phyloP scores from a whole-genome alignment of 805 yeast genomes.

The Candida xyloterini region DNA sequence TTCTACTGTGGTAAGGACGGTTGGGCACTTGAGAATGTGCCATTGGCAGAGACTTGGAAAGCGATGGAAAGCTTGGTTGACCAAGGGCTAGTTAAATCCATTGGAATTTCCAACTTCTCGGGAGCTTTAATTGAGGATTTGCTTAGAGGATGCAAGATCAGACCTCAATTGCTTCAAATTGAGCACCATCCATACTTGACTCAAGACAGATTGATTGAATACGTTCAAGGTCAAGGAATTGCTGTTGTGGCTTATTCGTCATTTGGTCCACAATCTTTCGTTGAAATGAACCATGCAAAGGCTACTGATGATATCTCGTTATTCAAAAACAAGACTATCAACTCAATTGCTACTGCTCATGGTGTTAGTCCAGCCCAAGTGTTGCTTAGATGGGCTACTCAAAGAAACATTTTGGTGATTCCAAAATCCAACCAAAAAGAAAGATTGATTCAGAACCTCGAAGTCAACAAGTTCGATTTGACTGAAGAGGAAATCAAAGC shows the following conservation, averaged over 20 bases:
- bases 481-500: slow-evolving; percentile 47
- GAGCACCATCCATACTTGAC: slow-evolving; percentile 92
- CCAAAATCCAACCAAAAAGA: slow-evolving; percentile 75
- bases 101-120: slow-evolving; percentile 80
- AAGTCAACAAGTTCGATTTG: slow-evolving; percentile 51
- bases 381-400: slow-evolving; percentile 81
- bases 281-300: slow-evolving; percentile 55
- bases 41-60: slow-evolving; percentile 70
- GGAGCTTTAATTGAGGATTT: slow-evolving; percentile 70
- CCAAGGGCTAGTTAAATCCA: slow-evolving; percentile 56
- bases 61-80: slow-evolving; percentile 69
- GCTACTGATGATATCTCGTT: slow-evolving; percentile 54
- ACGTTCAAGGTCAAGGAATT: slow-evolving; percentile 53
- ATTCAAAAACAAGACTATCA: slow-evolving; percentile 54
- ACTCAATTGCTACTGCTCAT: slow-evolving; percentile 53
- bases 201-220: slow-evolving; percentile 62
- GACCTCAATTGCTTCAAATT: slow-evolving; percentile 79
- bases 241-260: slow-evolving; percentile 79
- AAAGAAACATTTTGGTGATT: slow-evolving; percentile 70
- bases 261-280: slow-evolving; percentile 79
- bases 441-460: slow-evolving; percentile 60
- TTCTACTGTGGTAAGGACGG: slow-evolving; percentile 58
- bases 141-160: slow-evolving; percentile 62
- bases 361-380: slow-evolving; percentile 63
- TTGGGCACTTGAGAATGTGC: slow-evolving; percentile 58